Conservation (phyloP, 2,329 filamentous ascomycete genomes). For the Paraphoma sp. region DNA sequence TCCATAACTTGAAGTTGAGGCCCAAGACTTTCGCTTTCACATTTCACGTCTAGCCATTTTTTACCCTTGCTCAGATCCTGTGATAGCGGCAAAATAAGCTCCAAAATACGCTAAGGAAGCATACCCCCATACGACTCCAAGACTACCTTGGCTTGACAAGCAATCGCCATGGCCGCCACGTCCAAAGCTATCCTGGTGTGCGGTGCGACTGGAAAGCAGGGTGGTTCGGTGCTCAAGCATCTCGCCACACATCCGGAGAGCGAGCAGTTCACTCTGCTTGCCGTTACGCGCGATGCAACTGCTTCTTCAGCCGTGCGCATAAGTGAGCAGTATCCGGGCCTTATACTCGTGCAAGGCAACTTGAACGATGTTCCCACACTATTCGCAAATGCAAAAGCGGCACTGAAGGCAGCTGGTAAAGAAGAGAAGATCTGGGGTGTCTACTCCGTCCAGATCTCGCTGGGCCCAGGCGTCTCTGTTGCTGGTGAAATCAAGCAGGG, state of each 20-base stretch:
- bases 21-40: background rate
- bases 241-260: conserved; percentile 45
- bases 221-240: conserved; percentile 52
- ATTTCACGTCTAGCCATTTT: background rate
- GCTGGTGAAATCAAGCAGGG: conserved; percentile 62
- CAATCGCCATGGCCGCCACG: conserved; percentile 33
- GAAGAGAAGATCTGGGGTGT: conserved; percentile 62
- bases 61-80: conserved; percentile 1
- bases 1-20: background rate
- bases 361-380: conserved; percentile 59
- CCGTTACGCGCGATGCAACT: conserved; percentile 64
- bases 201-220: conserved; percentile 57
- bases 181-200: conserved; percentile 52
- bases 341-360: conserved; percentile 65
- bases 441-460: conserved; percentile 65
- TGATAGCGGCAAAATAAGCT: background rate
- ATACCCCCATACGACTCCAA: conserved; percentile 4
- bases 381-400: conserved; percentile 55
- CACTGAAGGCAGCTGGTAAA: conserved; percentile 41
- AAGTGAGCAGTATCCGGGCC: conserved; percentile 51
- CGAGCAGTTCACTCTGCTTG: conserved; percentile 60
- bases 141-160: conserved; percentile 10
- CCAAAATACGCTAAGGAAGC: background rate
- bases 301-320: conserved; percentile 60
- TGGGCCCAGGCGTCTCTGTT: conserved; percentile 50